Evolutionary conservation across 768 basidiomycete genomes (phyloP), one percentile per base, ranked within the genome.

Genomic region (Suillus placidus): DNA sequence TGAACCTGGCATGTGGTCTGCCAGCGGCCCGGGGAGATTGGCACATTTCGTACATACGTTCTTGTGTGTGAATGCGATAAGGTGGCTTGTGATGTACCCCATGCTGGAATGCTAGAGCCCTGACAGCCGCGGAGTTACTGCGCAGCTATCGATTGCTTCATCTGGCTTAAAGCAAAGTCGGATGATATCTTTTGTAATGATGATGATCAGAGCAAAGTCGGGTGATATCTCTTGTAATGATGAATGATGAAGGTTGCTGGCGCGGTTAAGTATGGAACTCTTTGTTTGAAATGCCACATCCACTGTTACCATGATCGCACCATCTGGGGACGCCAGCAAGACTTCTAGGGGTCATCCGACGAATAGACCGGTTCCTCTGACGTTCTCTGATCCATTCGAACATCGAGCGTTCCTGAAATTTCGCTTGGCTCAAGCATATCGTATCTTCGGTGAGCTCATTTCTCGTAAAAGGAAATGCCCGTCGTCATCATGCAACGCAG

Each of bases 361-460:
- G 32, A n/a, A 54, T 30, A 23, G 35, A 30, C 42, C 55, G 2
- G 2, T 12, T 18, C 13, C 6, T 32, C 81, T 78, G 0, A 73
- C 70, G 3, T 82, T 82, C 64, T 30, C 69, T 9, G 72, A 75
- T 42, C 76, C 78, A 66, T 52, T 72, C 7, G 77, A 81, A 64
- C 79, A 83, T 67, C 73, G 83, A 42, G 80, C 77, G 55, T 83
- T 73, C 55, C 67, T 81, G 57, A 83, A 83, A 70, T 81, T 81
- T 69, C 73, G 82, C 32, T 76, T 84, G 56, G 83, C 83, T 9
- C 81, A 82, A 68, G 81, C 81, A 1, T 80, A 80, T 71, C 75
- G 82, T 45, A 81, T 83, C 60, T 82, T 83, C 66, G 81, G 80
- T 83, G 58, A 58, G 73, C 30, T 57, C 40, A 16, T 58, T 10